These are phyloP conservation scores for Lipomyces mesembrius DNA, from an alignment of 805 yeast genomes.

Conservation along the genomic window DNA sequence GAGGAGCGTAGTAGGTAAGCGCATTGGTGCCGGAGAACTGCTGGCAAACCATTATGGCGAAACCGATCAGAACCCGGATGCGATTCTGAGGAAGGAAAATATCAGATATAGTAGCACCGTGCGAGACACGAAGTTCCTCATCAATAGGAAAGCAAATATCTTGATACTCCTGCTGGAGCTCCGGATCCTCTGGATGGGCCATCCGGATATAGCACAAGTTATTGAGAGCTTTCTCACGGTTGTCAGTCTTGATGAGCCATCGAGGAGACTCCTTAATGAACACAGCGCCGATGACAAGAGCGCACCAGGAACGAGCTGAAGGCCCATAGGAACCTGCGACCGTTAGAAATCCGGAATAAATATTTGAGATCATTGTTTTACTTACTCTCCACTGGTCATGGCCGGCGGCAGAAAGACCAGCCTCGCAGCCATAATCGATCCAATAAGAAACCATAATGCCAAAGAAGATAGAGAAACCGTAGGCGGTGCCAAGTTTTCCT, in stretches of 20 bases:
- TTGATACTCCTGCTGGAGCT: slow-evolving; percentile 50
- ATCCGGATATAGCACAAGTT: slow-evolving; percentile 50
- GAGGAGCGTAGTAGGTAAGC: slow-evolving; percentile 54
- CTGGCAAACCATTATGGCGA: slow-evolving; percentile 29
- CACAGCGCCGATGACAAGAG: slow-evolving; percentile 53
- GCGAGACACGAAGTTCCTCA: slow-evolving; percentile 22
- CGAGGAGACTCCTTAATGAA: slow-evolving; percentile 70
- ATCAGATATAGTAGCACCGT: slow-evolving; percentile 29
- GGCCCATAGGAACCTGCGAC: slow-evolving; percentile 45
- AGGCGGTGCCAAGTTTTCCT: slow-evolving; percentile 64
- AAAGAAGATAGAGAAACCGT: slow-evolving; percentile 57
- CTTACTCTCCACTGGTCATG: slow-evolving; percentile 52
- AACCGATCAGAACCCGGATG: slow-evolving; percentile 26
- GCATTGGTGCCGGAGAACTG: slow-evolving; percentile 53
- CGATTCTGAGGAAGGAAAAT: slow-evolving; percentile 21
- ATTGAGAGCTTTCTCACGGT: slow-evolving; percentile 59
- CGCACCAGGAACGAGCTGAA: slow-evolving; percentile 38
- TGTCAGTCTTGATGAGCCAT: slow-evolving; percentile 62
- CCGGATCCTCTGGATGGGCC: slow-evolving; percentile 49
- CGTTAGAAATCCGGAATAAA: slow-evolving; percentile 61
- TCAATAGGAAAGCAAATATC: slow-evolving; percentile 35
- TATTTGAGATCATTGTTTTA: slow-evolving; percentile 48
- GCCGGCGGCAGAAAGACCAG: slow-evolving; percentile 55
- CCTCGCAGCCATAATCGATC: slow-evolving; percentile 55
- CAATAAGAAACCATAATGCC: slow-evolving; percentile 57